These are phyloP conservation scores for Dichotomopilus funicola DNA, from an alignment of 2,329 filamentous ascomycete genomes.

Conservation along the genomic window DNA sequence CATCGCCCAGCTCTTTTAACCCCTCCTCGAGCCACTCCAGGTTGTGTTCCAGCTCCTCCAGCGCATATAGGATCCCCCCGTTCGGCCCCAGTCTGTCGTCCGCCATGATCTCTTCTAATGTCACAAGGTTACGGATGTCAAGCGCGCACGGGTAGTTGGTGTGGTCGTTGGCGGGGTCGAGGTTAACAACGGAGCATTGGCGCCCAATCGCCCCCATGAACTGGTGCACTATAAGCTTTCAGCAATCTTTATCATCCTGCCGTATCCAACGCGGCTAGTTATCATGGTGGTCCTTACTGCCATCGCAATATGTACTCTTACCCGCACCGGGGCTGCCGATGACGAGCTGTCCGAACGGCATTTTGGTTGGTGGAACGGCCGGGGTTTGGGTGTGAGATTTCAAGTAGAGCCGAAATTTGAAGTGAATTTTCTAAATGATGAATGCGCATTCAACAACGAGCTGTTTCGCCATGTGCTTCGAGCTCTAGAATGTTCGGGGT, in stretches of 20 bases:
- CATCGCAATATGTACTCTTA: conserved; percentile 98
- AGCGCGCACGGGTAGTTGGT: conserved; percentile 84
- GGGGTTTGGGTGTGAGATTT: no score
- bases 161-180: conserved; percentile 93
- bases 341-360: conserved; percentile 69
- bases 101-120: conserved; percentile 90
- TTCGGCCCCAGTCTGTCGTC: conserved; percentile 88
- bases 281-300: conserved; percentile 49
- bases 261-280: neutral
- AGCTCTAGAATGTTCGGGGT: neutral
- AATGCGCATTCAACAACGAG: neutral
- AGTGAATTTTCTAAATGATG: neutral
- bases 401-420: no score
- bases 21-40: conserved; percentile 85
- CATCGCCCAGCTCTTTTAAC: conserved; percentile 72
- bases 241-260: neutral
- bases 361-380: conserved; percentile 22
- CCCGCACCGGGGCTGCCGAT: conserved; percentile 92
- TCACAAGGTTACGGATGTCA: conserved; percentile 83
- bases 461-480: neutral
- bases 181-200: conserved; percentile 90
- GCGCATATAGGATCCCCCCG: conserved; percentile 83
- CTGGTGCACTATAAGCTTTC: conserved; percentile 65
- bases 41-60: conserved; percentile 92
- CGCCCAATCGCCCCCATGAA: conserved; percentile 94